phyloP scores from a whole-genome alignment of 768 basidiomycete species.

The Boletus eberwhitei region DNA sequence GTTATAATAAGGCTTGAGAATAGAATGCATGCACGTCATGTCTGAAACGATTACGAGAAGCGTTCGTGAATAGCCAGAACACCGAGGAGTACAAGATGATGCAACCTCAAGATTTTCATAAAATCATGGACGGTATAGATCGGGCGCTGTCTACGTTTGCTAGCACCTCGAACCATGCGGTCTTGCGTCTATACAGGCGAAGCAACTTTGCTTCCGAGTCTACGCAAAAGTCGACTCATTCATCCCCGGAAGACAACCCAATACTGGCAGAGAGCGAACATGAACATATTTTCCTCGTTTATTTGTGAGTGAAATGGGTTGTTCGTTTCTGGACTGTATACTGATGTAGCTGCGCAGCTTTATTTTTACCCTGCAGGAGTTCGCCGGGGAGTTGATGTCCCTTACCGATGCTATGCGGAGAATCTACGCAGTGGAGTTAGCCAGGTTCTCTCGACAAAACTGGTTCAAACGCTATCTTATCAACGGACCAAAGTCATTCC shows the following conservation, averaged over 20 bases:
- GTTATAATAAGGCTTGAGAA: background rate
- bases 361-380: constrained; percentile 95
- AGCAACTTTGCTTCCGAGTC: constrained; percentile 35
- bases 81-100: constrained; percentile 33
- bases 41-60: constrained; percentile 60
- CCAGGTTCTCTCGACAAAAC: constrained; percentile 32
- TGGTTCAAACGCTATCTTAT: constrained; percentile 41
- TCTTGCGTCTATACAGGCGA: constrained; percentile 68
- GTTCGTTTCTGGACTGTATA: background rate
- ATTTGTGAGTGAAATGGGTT: constrained; percentile 64
- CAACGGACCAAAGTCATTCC: constrained; percentile 20
- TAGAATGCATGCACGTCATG: constrained; percentile 61
- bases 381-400: constrained; percentile 75
- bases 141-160: constrained; percentile 72
- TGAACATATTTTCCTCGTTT: constrained; percentile 85
- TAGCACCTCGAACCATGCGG: constrained; percentile 79
- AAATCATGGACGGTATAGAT: constrained; percentile 64
- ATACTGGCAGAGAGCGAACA: constrained; percentile 51
- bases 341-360: constrained; percentile 54
- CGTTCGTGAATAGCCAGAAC: constrained; percentile 49
- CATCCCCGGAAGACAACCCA: constrained; percentile 30
- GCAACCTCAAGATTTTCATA: constrained; percentile 58
- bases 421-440: constrained; percentile 67
- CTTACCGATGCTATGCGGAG: constrained; percentile 82
- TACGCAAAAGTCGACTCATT: constrained; percentile 12